A percentile compares a stretch with the other conserved stretches of the same genome.
Conservation (phyloP, 495 filamentous ascomycete species). For the Trichocladium antarcticum region DNA sequence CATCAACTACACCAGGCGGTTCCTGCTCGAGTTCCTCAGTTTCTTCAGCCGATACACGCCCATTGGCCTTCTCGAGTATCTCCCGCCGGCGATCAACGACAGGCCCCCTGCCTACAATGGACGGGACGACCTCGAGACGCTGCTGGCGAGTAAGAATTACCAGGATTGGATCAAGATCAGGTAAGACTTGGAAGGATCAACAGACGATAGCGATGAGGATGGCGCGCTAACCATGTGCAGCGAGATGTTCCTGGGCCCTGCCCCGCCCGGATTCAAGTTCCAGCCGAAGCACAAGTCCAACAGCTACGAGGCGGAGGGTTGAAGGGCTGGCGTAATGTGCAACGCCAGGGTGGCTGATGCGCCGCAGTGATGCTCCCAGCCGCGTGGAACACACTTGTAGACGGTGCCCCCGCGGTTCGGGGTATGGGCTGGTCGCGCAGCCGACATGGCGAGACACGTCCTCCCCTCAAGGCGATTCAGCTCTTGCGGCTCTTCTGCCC, state of each 20-base stretch:
- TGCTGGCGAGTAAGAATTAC: conserved; percentile 80
- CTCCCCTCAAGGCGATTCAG: too few species aligned
- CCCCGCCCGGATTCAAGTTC: conserved; percentile 82
- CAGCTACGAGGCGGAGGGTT: conserved; percentile 54
- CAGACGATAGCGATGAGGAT: not conserved
- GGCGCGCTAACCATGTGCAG: conserved; percentile 32
- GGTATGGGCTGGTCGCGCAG: too few species aligned
- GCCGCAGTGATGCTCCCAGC: too few species aligned
- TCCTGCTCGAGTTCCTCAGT: conserved; percentile 89
- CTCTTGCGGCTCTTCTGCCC: too few species aligned
- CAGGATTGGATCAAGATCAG: conserved; percentile 98
- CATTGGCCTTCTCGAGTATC: conserved; percentile 71
- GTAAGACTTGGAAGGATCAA: conserved; percentile 39
- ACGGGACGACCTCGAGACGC: conserved; percentile 79
- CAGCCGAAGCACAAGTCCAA: conserved; percentile 98
- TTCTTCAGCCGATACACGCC: conserved; percentile 87
- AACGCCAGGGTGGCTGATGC: too few species aligned
- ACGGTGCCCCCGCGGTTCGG: too few species aligned
- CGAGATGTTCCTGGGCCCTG: conserved; percentile 94
- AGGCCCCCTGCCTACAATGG: conserved; percentile 73
- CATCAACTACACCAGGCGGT: conserved; percentile 74
- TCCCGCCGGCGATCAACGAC: conserved; percentile 81
- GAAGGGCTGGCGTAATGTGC: conserved; percentile 1
- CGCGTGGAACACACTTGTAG: too few species aligned
- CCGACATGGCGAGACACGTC: too few species aligned